Evolutionary conservation across 1,139 yeast genomes (phyloP), one percentile per base, ranked within the genome.

Genomic region (Hansenula sp.): DNA sequence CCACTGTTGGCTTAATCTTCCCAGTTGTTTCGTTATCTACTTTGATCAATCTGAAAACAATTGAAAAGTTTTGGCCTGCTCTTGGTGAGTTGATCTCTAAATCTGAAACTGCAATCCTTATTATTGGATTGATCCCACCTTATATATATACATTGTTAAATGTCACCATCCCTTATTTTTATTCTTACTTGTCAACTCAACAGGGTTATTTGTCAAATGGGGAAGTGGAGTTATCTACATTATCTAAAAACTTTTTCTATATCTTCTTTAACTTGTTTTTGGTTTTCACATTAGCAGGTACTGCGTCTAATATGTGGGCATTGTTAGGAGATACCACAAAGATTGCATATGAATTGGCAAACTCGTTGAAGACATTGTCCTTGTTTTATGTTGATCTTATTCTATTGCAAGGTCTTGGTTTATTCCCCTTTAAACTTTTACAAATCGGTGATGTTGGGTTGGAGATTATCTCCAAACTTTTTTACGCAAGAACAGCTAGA

Each of bases 191-290:
- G 36, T 78, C 95, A 2, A 67, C 73, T 37, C 64, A 74, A 41
- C 96, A 88, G 63, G 96, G 96, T 0, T 78, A 77, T 55, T 74
- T 87, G 9, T 84, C 94, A 8, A 80, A 81, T 52, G 88, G 93
- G 32, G 96, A 88, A 54, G 87, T 81, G 44, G 96, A 88, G 61
- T 68, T 88, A 30, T 81, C 93, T 0, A 76, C 88, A 0, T 81
- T 88, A 13, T 77, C 85, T 48, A 88, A 89, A 67, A 88, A 89
- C 64, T 88, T 87, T 63, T 81, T 86, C 61, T 89, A 84, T 63
- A 82, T 87, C 34, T 88, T 89, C 61, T 87, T 88, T 60, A 88
- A 87, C 65, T 74, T 88, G 73, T 89, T 88, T 56, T 72, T 88
- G 62, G 89, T 88, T 44, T 88, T 88, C 65, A 85, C 94, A 9